phyloP scores from a whole-genome alignment of 2,329 filamentous ascomycete species.

The Venturia oleaginea region DNA sequence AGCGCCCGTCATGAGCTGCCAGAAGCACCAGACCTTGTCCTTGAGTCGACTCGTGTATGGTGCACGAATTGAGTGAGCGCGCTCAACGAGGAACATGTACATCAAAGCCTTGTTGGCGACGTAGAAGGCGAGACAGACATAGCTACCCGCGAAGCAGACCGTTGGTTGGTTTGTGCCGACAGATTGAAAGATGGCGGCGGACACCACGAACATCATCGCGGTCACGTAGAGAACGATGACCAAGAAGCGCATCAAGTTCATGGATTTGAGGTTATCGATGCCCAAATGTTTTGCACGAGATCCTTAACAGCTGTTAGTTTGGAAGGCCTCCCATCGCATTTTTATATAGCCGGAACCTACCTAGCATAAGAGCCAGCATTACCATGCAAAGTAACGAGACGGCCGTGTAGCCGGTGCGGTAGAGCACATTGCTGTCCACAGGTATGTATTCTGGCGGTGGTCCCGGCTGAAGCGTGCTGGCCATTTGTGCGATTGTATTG shows the following conservation, averaged over 20 bases:
- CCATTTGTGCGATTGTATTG: neutral
- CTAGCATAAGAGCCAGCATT: conserved; percentile 21
- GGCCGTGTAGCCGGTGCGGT: conserved; percentile 17
- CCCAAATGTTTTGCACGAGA: conserved; percentile 20
- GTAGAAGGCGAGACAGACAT: conserved; percentile 31
- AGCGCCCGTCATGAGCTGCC: conserved; percentile 23
- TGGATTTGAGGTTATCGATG: conserved; percentile 17
- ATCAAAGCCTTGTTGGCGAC: conserved; percentile 25
- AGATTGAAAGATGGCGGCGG: conserved; percentile 25
- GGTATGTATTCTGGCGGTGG: neutral
- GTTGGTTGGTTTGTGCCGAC: conserved; percentile 22
- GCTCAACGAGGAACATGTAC: conserved; percentile 35
- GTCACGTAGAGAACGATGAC: conserved; percentile 28
- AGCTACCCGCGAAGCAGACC: conserved; percentile 27
- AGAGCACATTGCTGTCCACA: neutral
- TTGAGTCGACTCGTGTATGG: conserved; percentile 23
- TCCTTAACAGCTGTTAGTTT: conserved; percentile 16
- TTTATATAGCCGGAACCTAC: conserved; percentile 15
- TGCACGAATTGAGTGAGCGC: conserved; percentile 30
- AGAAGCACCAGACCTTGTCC: conserved; percentile 31
- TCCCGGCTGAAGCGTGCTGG: neutral
- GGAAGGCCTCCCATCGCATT: neutral
- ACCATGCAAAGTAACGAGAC: conserved; percentile 23
- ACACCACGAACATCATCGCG: conserved; percentile 27
- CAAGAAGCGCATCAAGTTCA: conserved; percentile 26